Conservation (phyloP, 2,329 filamentous ascomycete genomes). For the Trichoderma semiorbis region DNA sequence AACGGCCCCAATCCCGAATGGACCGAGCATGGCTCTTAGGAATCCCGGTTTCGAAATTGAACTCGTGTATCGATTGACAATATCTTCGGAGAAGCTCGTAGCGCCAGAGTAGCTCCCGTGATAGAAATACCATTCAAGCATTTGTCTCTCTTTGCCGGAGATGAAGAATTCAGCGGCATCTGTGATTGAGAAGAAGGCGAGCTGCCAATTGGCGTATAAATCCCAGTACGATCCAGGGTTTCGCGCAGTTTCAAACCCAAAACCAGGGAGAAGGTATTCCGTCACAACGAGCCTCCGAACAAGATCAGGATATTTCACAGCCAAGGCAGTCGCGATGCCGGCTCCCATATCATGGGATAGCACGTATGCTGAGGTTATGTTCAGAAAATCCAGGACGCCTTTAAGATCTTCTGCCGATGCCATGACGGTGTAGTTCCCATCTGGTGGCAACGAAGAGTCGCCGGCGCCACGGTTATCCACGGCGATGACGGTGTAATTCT, state of each 20-base stretch:
- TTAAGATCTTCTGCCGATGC: conserved; percentile 39
- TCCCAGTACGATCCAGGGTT: conserved; percentile 35
- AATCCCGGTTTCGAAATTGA: conserved; percentile 44
- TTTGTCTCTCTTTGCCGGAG: conserved; percentile 38
- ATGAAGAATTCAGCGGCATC: conserved; percentile 47
- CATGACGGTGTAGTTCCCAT: conserved; percentile 39
- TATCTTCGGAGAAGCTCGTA: conserved; percentile 36
- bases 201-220: conserved; percentile 40
- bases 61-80: conserved; percentile 36
- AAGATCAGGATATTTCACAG: conserved; percentile 33
- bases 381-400: conserved; percentile 41
- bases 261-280: conserved; percentile 42
- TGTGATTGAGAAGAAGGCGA: conserved; percentile 45
- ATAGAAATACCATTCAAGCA: conserved; percentile 46
- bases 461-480: conserved; percentile 41
- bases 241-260: conserved; percentile 35
- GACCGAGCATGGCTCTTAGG: conserved; percentile 37
- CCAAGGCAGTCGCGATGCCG: conserved; percentile 40
- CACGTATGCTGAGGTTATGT: conserved; percentile 40
- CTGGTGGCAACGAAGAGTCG: conserved; percentile 37
- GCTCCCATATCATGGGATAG: conserved; percentile 46
- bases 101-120: conserved; percentile 41
- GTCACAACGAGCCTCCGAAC: conserved; percentile 36
- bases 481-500: conserved; percentile 43
- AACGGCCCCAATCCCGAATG: conserved; percentile 33